These are phyloP conservation scores for Populus deltoides DNA, from an alignment of 345 rosid genomes.

Conservation along the genomic window DNA sequence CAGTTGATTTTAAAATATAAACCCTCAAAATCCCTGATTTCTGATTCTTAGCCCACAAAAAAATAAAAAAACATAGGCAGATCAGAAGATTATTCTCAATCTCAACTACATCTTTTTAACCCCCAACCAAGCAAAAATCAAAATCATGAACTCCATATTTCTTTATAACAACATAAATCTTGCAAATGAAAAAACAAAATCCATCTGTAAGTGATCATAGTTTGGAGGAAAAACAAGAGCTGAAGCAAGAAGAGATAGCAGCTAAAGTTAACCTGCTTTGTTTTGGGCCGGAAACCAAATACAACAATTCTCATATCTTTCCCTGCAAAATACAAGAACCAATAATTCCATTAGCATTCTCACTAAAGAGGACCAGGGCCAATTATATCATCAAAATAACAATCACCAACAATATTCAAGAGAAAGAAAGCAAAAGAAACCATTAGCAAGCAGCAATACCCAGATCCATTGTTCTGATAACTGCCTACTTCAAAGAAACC, in stretches of 20 bases:
- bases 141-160: neutral
- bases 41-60: too few relatives aligned
- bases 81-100: too few relatives aligned
- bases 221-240: neutral
- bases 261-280: constrained; percentile 63
- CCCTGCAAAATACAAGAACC: constrained; percentile 47
- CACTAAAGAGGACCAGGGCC: neutral
- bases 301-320: constrained; percentile 96
- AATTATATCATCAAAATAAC: neutral
- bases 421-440: neutral
- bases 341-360: neutral
- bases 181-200: neutral
- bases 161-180: neutral
- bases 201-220: neutral
- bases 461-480: neutral
- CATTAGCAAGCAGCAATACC: neutral
- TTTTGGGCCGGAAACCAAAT: constrained; percentile 84
- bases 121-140: too few relatives aligned
- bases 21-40: neutral
- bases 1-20: neutral
- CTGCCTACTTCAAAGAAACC: neutral
- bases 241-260: neutral
- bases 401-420: neutral
- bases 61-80: too few relatives aligned
- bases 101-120: too few relatives aligned